A percentile compares a stretch with the other conserved stretches of the same genome.
Evolutionary conservation across 2,329 filamentous ascomycete genomes (phyloP).

Genomic region (Endoconidiophora laricicola): DNA sequence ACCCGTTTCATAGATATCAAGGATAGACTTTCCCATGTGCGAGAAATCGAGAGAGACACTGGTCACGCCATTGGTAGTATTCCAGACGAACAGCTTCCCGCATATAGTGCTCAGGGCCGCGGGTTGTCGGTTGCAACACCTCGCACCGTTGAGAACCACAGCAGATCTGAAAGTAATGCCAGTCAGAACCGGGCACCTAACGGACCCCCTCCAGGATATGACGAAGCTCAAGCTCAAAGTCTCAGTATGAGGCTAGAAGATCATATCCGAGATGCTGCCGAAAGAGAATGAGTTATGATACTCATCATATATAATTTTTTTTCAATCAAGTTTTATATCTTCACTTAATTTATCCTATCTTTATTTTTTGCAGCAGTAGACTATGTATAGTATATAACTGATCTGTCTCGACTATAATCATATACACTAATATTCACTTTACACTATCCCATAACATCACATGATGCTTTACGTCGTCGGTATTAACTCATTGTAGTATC

Average conservation of each 20-base stretch:
- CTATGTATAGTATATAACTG: too few species aligned
- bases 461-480: too few species aligned
- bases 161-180: conserved; percentile 22
- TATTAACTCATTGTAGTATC: too few species aligned
- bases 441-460: too few species aligned
- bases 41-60: conserved; percentile 55
- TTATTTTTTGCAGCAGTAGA: too few species aligned
- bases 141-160: conserved; percentile 8
- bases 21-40: conserved; percentile 65
- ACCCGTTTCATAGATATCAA: conserved; percentile 68
- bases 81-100: conserved; percentile 73
- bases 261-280: conserved; percentile 57
- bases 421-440: too few species aligned
- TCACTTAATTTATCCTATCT: too few species aligned
- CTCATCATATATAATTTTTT: too few species aligned
- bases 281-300: conserved; percentile 30
- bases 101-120: conserved; percentile 33
- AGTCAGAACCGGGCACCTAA: conserved; percentile 29
- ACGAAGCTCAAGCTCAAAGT: conserved; percentile 68
- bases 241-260: conserved; percentile 45
- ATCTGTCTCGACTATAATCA: too few species aligned
- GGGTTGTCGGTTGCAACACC: conserved; percentile 17
- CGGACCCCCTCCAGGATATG: conserved; percentile 81
- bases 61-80: conserved; percentile 45
- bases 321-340: too few species aligned